Conservation (phyloP, 257 asterid species). For the Solanum virginianum region DNA sequence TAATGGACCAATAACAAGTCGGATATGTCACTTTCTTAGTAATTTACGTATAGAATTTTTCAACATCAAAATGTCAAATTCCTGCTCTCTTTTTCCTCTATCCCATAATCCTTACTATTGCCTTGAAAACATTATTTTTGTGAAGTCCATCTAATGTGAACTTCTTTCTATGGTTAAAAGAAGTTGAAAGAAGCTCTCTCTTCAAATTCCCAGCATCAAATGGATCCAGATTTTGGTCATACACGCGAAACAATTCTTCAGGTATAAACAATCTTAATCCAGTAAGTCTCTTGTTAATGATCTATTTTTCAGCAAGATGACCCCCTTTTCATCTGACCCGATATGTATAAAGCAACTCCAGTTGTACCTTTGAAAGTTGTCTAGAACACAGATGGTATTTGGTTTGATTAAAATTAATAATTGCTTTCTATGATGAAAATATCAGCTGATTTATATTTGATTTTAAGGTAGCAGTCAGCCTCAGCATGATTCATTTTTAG, state of each 20-base stretch:
- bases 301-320: not conserved
- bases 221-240: conserved; percentile 46
- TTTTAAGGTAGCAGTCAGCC: not conserved
- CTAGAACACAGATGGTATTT: not conserved
- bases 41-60: not conserved
- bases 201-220: conserved; percentile 43
- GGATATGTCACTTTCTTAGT: not conserved
- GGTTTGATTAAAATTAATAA: not conserved
- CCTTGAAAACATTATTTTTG: not conserved
- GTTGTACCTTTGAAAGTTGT: not conserved
- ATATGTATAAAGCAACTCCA: not conserved
- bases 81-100: not conserved
- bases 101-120: not conserved
- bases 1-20: not conserved
- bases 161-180: conserved; percentile 26
- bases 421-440: not conserved
- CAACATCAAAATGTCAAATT: not conserved
- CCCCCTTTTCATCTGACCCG: not conserved
- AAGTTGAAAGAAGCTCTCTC: conserved; percentile 62
- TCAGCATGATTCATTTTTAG: not conserved
- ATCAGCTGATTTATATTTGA: not conserved
- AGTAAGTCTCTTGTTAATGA: not conserved
- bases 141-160: not conserved
- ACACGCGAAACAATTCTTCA: conserved; percentile 78
- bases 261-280: conserved; percentile 23